Evolutionary conservation across 2,329 filamentous ascomycete genomes (phyloP).

Genomic region (Alternaria brassicicola): DNA sequence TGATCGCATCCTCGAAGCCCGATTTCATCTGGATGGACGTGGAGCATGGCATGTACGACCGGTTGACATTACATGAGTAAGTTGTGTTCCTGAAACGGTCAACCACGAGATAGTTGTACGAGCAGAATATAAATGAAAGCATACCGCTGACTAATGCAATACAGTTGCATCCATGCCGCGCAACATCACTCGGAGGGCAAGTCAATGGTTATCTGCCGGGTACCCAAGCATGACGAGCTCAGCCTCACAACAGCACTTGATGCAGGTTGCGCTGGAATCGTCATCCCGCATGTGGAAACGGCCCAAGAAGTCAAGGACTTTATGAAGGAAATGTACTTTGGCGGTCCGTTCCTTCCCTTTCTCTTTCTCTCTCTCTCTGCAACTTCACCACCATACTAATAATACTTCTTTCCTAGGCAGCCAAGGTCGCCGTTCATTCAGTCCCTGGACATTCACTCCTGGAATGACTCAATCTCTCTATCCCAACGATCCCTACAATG

Average conservation of each 20-base stretch:
- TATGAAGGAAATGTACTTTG: slow-evolving; percentile 32
- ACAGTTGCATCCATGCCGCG: slow-evolving; percentile 34
- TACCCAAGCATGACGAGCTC: slow-evolving; percentile 34
- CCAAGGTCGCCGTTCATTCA: slow-evolving; percentile 33
- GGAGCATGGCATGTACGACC: slow-evolving; percentile 38
- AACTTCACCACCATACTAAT: slow-evolving; percentile 1
- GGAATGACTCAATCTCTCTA: slow-evolving; percentile 28
- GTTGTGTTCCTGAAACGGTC: not conserved
- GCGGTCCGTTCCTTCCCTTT: slow-evolving; percentile 1
- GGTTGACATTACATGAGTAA: slow-evolving; percentile 34
- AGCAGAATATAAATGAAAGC: not conserved
- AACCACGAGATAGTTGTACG: not conserved
- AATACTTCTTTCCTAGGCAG: slow-evolving; percentile 5
- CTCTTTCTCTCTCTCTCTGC: not conserved
- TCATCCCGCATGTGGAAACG: slow-evolving; percentile 32
- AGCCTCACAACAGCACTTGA: slow-evolving; percentile 33
- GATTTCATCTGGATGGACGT: slow-evolving; percentile 40
- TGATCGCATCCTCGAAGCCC: slow-evolving; percentile 34
- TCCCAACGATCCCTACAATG: slow-evolving; percentile 32
- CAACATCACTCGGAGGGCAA: slow-evolving; percentile 36
- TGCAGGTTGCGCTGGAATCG: slow-evolving; percentile 31
- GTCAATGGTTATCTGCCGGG: slow-evolving; percentile 29
- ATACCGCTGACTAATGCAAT: not conserved
- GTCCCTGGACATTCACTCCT: slow-evolving; percentile 34
- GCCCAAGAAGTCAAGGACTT: slow-evolving; percentile 34